Evolutionary conservation across 208 protist genomes (phyloP), one percentile per base, ranked within the genome.

Genomic region (Crithidia mellificae): DNA sequence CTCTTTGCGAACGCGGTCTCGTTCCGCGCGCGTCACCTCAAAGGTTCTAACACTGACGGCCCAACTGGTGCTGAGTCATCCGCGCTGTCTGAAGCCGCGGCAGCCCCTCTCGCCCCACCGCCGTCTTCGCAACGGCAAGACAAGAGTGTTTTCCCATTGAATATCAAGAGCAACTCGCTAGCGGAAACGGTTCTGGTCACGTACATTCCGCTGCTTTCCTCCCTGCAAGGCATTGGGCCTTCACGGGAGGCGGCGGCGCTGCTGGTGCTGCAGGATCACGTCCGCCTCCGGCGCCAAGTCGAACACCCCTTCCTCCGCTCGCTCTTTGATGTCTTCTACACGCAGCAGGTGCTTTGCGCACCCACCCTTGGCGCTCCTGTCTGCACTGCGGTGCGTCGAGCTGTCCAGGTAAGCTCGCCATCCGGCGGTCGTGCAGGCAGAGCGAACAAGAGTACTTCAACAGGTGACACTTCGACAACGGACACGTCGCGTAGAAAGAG

Each of bases 301-400:
- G 47, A 66, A 14, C 70, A 76, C 43, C 63, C 70, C 12, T 55
- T 59, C 8, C 55, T 76, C 56, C 62, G 70, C 22, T 44, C 70
- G 6, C 20, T 76, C 14, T 50, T 69, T 3, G 70, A 76, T 38
- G 62, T 66, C 27, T 76, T 76, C 32, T 76, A 70, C 49, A 70
- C 63, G 9, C 36, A 54, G 22, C 55, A 70, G 34, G 6, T 34
- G 0, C 43, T 56, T 2, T 29, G 19, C 25, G 51, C 52, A 11
- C 62, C 62, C 17, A 36, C 24, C 0, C 12, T 2, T 1, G 12
- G 57, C 14, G 20, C 7, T 2, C 5, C 36, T 15, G 25, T 27
- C 1, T 6, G n/a, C 38, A 9, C 29, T 2, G 50, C 17, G 27
- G 32, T 65, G 20, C 32, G 59, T 32, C 17, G 32, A 12, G 32